Evolutionary conservation across 768 basidiomycete genomes (phyloP).

Genomic region (Mrakia frigida): DNA sequence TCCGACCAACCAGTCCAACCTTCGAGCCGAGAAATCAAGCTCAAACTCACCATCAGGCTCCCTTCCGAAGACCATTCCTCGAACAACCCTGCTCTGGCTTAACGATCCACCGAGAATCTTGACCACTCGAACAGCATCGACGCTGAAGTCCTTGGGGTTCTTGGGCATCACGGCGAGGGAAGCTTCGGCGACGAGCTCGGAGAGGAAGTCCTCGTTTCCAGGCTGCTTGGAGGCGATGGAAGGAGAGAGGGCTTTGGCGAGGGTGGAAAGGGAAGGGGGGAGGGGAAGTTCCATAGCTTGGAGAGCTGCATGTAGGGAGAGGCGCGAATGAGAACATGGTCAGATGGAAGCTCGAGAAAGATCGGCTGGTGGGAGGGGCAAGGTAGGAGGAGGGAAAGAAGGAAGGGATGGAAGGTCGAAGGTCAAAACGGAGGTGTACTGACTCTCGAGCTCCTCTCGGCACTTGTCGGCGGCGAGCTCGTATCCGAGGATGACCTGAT

Average conservation of each 20-base stretch:
- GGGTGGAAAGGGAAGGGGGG: constrained; percentile 64
- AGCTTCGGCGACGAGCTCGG: constrained; percentile 84
- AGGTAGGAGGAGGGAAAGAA: constrained; percentile 28
- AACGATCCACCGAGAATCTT: constrained; percentile 96
- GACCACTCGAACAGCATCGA: constrained; percentile 95
- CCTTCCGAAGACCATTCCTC: constrained; percentile 96
- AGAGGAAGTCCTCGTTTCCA: constrained; percentile 77
- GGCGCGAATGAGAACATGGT: not conserved
- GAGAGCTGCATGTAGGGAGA: constrained; percentile 52
- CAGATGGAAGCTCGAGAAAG: not conserved
- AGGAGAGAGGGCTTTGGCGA: constrained; percentile 73
- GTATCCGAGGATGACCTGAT: constrained; percentile 77
- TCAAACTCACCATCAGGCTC: constrained; percentile 75
- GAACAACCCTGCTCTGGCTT: constrained; percentile 76
- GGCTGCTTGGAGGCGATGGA: constrained; percentile 97
- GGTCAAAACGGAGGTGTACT: constrained; percentile 44
- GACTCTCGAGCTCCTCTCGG: constrained; percentile 82
- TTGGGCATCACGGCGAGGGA: constrained; percentile 78
- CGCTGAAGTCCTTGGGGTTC: constrained; percentile 71
- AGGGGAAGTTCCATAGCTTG: constrained; percentile 64
- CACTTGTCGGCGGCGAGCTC: constrained; percentile 83
- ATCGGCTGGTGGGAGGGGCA: not conserved
- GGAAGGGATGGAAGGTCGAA: constrained; percentile 35
- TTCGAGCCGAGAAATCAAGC: not conserved
- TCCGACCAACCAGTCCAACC: too few species aligned